Evolutionary conservation across 805 yeast species (phyloP).

Genomic region (Monosporozyma unispora): DNA sequence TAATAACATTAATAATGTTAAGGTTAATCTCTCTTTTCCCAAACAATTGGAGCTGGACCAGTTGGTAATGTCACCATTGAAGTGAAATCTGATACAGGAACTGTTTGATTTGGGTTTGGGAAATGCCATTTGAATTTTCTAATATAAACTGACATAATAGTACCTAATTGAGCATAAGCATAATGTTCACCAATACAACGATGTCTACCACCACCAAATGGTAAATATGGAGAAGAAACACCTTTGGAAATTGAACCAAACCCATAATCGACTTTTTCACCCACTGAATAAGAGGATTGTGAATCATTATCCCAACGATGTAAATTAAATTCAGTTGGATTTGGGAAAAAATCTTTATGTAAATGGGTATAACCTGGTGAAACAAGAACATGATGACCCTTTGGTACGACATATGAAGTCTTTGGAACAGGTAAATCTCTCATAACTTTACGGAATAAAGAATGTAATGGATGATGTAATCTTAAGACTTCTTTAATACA

Average conservation of each 20-base stretch:
- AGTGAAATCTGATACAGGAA: conserved; percentile 69
- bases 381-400: conserved; percentile 81
- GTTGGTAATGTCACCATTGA: conserved; percentile 90
- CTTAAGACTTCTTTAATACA: conserved; percentile 88
- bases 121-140: conserved; percentile 71
- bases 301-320: conserved; percentile 69
- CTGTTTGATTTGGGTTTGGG: conserved; percentile 39
- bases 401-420: conserved; percentile 73
- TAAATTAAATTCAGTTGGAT: conserved; percentile 65
- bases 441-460: conserved; percentile 85
- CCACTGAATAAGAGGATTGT: conserved; percentile 23
- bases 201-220: conserved; percentile 99
- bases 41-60: conserved; percentile 60
- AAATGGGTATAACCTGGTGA: conserved; percentile 89
- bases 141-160: conserved; percentile 65
- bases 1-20: background rate
- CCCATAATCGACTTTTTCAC: conserved; percentile 72
- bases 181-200: conserved; percentile 99
- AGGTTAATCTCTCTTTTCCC: conserved; percentile 51
- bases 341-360: conserved; percentile 68
- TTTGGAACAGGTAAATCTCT: conserved; percentile 72
- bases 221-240: conserved; percentile 89
- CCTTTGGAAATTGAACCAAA: conserved; percentile 95
- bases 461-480: conserved; percentile 93
- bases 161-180: conserved; percentile 88